These are phyloP conservation scores for Albugo laibachii DNA, from an alignment of 352 stramenopile species.

Conservation along the genomic window DNA sequence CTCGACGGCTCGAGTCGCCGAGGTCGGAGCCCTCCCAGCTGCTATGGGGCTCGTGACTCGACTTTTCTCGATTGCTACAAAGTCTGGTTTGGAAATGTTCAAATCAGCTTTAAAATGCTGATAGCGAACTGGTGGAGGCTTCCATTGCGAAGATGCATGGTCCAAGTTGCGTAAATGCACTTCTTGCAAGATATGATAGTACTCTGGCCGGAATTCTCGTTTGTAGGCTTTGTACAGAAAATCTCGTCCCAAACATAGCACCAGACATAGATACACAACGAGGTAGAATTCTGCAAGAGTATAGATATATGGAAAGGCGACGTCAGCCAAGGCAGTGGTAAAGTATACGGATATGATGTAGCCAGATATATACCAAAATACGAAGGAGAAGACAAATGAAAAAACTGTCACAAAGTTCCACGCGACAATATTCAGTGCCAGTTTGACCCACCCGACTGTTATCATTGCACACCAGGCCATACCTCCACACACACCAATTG, in stretches of 20 bases:
- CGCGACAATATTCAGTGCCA: constrained; percentile 65
- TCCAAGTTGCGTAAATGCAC: constrained; percentile 26
- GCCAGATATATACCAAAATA: constrained; percentile 56
- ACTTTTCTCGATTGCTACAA: constrained; percentile 1
- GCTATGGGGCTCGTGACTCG: too few relatives aligned
- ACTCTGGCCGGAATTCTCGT: constrained; percentile 61
- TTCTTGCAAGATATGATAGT: constrained; percentile 77
- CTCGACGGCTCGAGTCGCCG: background rate
- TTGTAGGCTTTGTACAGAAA: constrained; percentile 77
- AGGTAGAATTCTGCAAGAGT: constrained; percentile 54
- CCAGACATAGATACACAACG: constrained; percentile 38
- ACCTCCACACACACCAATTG: constrained; percentile 40
- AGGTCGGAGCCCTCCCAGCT: background rate
- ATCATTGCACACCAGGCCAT: constrained; percentile 69
- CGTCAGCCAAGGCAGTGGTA: constrained; percentile 32
- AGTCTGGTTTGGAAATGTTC: constrained; percentile 16
- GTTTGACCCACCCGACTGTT: constrained; percentile 56
- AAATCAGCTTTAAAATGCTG: constrained; percentile 53
- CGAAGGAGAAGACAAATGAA: constrained; percentile 33
- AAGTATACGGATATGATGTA: constrained; percentile 39
- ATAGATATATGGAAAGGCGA: constrained; percentile 63
- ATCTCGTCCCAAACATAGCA: constrained; percentile 56
- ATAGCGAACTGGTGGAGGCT: constrained; percentile 37
- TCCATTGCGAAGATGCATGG: constrained; percentile 29
- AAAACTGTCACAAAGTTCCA: constrained; percentile 46